These are phyloP conservation scores for Naegleria fowleri DNA, from an alignment of 208 protist species.

Conservation along the genomic window DNA sequence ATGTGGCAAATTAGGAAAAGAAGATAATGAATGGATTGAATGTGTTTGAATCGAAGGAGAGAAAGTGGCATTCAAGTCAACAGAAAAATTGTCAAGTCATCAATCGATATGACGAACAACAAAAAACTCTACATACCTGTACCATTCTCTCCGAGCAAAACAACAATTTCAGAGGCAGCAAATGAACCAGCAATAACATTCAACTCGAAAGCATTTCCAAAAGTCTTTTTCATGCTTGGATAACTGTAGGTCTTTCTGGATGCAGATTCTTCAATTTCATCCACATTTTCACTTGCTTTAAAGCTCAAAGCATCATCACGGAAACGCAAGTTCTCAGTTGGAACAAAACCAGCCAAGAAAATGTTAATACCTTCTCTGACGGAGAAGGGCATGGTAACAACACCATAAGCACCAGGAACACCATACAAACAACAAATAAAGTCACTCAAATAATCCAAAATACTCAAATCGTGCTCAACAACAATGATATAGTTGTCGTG, in stretches of 20 bases:
- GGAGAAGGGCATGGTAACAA: constrained; percentile 98
- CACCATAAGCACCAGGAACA: constrained; percentile 97
- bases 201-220: constrained; percentile 83
- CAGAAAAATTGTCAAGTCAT: too few species aligned
- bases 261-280: not conserved
- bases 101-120: too few species aligned
- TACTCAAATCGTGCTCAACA: constrained; percentile 99
- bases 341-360: constrained; percentile 98
- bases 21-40: too few species aligned
- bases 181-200: constrained; percentile 88
- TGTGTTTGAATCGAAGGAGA: too few species aligned
- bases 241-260: constrained; percentile 74
- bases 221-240: constrained; percentile 91
- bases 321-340: constrained; percentile 99
- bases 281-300: constrained; percentile 43
- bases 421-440: constrained; percentile 99
- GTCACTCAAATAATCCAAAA: constrained; percentile 99
- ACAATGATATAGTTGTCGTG: constrained; percentile 94
- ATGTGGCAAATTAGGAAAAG: not conserved
- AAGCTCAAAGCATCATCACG: constrained; percentile 94
- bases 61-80: too few species aligned
- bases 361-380: constrained; percentile 99
- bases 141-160: constrained; percentile 99
- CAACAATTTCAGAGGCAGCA: constrained; percentile 97
- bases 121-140: constrained; percentile 99